phyloP scores from a whole-genome alignment of 768 basidiomycete genomes.

The Pleurotus platypus region DNA sequence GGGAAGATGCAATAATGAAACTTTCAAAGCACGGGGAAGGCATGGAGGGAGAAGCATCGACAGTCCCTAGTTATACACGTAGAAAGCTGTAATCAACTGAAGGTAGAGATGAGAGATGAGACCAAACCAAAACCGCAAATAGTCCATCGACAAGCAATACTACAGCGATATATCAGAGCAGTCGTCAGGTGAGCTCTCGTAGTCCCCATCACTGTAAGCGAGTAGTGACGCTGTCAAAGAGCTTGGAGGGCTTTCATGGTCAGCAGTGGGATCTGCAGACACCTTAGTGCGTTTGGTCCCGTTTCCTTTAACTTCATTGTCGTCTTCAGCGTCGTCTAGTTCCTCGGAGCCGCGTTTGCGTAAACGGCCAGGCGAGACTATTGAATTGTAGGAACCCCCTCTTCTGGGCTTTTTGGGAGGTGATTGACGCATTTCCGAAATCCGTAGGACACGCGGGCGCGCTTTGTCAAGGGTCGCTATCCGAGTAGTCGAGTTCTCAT shows the following conservation, averaged over 20 bases:
- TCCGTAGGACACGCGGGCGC: background rate
- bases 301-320: constrained; percentile 5
- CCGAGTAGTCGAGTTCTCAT: background rate
- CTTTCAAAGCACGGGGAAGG: background rate
- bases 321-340: constrained; percentile 23
- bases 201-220: too few relatives aligned
- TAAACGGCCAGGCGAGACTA: constrained; percentile 19
- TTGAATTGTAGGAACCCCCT: background rate
- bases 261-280: constrained; percentile 1
- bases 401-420: background rate
- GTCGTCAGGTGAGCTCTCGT: too few relatives aligned
- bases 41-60: background rate
- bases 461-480: background rate
- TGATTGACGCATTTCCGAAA: background rate
- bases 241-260: background rate
- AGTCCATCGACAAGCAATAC: too few relatives aligned
- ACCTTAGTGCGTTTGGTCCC: background rate
- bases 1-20: background rate
- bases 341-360: constrained; percentile 52
- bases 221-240: background rate
- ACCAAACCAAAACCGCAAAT: too few relatives aligned
- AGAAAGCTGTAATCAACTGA: too few relatives aligned
- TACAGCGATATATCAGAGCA: too few relatives aligned
- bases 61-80: too few relatives aligned
- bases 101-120: too few relatives aligned